Evolutionary conservation across 306 rosid genomes (phyloP).

Genomic region (Malus fusca): DNA sequence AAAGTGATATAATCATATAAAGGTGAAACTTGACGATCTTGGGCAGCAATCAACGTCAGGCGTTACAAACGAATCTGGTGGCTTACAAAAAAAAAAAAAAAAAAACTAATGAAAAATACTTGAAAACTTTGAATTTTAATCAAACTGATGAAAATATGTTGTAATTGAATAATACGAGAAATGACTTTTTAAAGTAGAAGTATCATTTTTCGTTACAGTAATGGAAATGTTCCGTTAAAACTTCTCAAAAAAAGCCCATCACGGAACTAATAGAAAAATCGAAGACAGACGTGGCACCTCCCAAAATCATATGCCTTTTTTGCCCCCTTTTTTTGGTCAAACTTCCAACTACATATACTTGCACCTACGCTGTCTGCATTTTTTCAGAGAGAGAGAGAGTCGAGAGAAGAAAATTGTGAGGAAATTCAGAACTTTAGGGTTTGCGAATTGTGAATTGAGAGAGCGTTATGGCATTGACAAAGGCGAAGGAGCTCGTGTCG

Average conservation of each 20-base stretch:
- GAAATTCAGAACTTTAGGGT: not conserved
- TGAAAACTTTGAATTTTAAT: too few species aligned
- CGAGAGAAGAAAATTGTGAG: not conserved
- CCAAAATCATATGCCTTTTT: not conserved
- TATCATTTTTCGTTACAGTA: too few species aligned
- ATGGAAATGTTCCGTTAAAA: too few species aligned
- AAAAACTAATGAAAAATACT: too few species aligned
- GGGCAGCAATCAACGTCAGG: too few species aligned
- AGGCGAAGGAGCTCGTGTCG: constrained; percentile 75
- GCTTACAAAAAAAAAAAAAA: not conserved
- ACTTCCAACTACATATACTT: not conserved
- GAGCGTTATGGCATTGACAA: constrained; percentile 54
- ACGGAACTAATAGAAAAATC: not conserved
- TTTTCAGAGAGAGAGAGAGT: not conserved
- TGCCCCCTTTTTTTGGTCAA: too few species aligned
- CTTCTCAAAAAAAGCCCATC: not conserved
- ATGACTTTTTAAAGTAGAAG: too few species aligned
- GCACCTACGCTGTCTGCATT: too few species aligned
- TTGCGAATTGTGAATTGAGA: not conserved
- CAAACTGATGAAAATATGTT: too few species aligned
- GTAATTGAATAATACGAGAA: too few species aligned
- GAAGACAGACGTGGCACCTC: not conserved
- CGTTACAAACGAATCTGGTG: not conserved
- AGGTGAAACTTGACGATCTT: not conserved
- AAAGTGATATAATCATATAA: not conserved